These are phyloP conservation scores for Nicotiana noctiflora DNA, from an alignment of 257 asterid genomes.

Conservation along the genomic window DNA sequence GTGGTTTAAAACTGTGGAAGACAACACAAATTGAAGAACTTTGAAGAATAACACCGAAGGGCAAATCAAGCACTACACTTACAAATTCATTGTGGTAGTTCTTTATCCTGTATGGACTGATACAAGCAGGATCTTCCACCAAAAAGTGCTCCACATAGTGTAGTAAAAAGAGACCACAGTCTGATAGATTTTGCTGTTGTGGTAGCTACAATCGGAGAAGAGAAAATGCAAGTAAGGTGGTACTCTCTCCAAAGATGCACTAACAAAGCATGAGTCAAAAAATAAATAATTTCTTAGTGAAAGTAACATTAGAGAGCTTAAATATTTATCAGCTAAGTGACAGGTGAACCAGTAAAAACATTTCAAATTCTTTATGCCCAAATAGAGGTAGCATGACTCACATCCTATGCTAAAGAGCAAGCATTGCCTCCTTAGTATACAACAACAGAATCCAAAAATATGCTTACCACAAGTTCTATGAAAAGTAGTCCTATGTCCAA, in stretches of 20 bases:
- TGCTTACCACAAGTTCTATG: neutral
- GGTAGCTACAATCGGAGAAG: slow-evolving; percentile 57
- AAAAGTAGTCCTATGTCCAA: neutral
- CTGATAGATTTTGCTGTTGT: slow-evolving; percentile 81
- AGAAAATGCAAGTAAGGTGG: neutral
- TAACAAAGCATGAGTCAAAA: neutral
- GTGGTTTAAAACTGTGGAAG: neutral
- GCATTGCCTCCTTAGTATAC: neutral
- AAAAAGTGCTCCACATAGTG: slow-evolving; percentile 86
- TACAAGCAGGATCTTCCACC: slow-evolving; percentile 64
- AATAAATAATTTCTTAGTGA: neutral
- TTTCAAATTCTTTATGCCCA: neutral
- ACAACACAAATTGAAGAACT: neutral
- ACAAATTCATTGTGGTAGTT: slow-evolving; percentile 54
- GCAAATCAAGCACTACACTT: slow-evolving; percentile 30
- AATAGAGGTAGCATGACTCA: neutral
- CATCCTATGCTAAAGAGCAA: neutral
- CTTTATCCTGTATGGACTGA: slow-evolving; percentile 60
- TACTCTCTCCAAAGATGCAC: neutral
- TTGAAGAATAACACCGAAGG: neutral
- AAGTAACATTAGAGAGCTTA: neutral
- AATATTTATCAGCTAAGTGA: neutral
- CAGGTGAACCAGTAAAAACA: neutral
- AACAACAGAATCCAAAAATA: neutral
- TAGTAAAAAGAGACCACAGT: slow-evolving; percentile 94